Percentiles rank a stretch among this genome's conserved stretches.
Evolutionary conservation across 371 early-diverging fungal species (phyloP).

Genomic region (Rhizopus delemar): DNA sequence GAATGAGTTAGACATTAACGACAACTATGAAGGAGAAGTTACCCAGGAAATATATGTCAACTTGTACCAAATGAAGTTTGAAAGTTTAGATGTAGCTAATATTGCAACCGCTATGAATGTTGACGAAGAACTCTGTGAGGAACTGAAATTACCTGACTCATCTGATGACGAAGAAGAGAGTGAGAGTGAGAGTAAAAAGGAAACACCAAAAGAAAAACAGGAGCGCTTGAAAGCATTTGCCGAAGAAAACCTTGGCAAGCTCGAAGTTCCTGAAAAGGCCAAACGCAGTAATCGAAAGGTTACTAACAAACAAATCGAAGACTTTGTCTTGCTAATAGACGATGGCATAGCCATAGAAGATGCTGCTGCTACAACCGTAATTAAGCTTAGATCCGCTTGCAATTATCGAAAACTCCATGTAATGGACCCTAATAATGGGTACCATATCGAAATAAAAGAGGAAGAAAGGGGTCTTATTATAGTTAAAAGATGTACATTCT

Average conservation of each 20-base stretch:
- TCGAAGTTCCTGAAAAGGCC: constrained; percentile 4
- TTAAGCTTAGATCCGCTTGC: constrained; percentile 2
- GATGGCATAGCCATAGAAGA: constrained; percentile 4
- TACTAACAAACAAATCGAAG: constrained; percentile 1
- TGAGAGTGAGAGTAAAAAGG: constrained; percentile 3
- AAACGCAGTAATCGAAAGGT: constrained; percentile 3
- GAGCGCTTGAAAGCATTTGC: constrained; percentile 4
- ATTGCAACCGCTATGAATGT: constrained; percentile 1
- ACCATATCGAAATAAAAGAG: too few relatives aligned
- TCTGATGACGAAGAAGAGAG: constrained; percentile 3
- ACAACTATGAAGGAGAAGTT: not conserved
- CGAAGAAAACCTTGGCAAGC: constrained; percentile 4
- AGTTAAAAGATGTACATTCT: too few relatives aligned
- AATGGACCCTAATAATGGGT: too few relatives aligned
- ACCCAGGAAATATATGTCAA: constrained; percentile 2
- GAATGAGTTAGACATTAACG: too few relatives aligned
- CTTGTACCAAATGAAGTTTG: constrained; percentile 1
- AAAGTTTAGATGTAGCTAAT: constrained; percentile 4
- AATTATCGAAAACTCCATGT: not conserved
- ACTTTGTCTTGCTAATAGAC: constrained; percentile 4
- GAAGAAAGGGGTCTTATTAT: too few relatives aligned
- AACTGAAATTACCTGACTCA: constrained; percentile 3
- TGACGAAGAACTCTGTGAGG: constrained; percentile 3
- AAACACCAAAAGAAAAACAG: constrained; percentile 3
- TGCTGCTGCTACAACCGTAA: constrained; percentile 3